Conservation (phyloP, 2,329 filamentous ascomycete species). For the Fusarium keratoplasticum region DNA sequence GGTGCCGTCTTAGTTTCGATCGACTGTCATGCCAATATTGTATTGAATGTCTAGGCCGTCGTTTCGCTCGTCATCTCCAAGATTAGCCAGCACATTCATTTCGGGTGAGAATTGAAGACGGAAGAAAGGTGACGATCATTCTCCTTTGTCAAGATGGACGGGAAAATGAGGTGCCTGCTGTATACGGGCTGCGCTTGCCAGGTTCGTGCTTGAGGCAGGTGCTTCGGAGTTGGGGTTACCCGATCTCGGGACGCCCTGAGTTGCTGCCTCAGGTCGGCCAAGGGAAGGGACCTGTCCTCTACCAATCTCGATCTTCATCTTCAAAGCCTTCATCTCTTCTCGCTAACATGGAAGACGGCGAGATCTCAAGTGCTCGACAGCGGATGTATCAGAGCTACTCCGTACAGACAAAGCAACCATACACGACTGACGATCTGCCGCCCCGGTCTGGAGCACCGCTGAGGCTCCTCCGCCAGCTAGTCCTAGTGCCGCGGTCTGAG, state of each 20-base stretch:
- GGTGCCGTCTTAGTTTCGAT: constrained; percentile 11
- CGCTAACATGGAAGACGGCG: not conserved
- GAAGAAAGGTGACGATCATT: not conserved
- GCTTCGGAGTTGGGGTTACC: constrained; percentile 11
- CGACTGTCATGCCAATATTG: not conserved
- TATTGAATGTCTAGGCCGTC: not conserved
- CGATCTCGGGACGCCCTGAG: not conserved
- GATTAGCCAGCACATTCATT: not conserved
- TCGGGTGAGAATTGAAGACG: not conserved
- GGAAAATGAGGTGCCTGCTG: not conserved
- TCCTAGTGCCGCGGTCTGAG: constrained; percentile 15
- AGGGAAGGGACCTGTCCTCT: not conserved
- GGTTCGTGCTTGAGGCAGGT: constrained; percentile 8
- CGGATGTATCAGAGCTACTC: not conserved
- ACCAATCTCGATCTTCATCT: not conserved
- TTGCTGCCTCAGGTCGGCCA: constrained; percentile 18
- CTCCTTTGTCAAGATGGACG: not conserved
- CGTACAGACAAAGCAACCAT: not conserved
- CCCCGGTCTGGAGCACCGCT: constrained; percentile 13
- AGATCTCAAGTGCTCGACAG: not conserved
- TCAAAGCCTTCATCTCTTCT: not conserved
- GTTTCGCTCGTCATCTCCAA: not conserved
- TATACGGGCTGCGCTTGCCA: not conserved
- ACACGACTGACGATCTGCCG: constrained; percentile 22
- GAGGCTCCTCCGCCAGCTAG: constrained; percentile 28